Conservation (phyloP, 495 filamentous ascomycete species). For the Chaetomium fimeti region DNA sequence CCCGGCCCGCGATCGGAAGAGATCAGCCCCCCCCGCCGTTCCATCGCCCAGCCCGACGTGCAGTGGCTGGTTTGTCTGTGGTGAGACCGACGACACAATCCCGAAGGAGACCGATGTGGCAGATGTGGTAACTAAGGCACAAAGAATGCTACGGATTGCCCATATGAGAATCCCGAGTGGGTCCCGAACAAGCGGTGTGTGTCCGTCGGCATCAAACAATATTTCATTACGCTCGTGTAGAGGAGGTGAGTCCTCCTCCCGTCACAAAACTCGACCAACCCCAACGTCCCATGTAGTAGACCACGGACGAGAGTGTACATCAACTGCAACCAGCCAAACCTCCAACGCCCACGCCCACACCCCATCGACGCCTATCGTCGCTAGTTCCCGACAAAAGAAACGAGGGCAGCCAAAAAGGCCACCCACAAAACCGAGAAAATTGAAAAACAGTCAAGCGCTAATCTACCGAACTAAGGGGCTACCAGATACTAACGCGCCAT, state of each 20-base stretch:
- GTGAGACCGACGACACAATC: background rate
- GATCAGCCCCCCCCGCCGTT: background rate
- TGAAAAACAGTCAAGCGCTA: background rate
- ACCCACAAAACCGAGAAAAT: background rate
- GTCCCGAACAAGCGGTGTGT: background rate
- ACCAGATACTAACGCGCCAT: background rate
- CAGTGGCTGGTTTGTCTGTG: no score
- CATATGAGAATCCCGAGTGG: background rate
- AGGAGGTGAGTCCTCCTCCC: background rate
- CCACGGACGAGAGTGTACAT: background rate
- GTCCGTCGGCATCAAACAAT: background rate
- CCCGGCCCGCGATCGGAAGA: conserved; percentile 16
- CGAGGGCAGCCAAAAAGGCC: background rate
- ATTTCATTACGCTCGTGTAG: background rate
- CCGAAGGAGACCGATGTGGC: conserved; percentile 5
- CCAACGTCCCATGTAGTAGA: background rate
- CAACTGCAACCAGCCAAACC: background rate
- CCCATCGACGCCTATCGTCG: background rate
- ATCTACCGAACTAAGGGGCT: background rate
- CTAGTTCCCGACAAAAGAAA: conserved; percentile 3
- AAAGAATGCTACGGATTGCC: background rate
- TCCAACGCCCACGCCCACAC: background rate
- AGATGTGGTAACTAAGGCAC: no score
- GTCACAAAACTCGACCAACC: background rate
- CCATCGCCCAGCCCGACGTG: no score